A percentile compares a stretch with the other conserved stretches of the same genome.
Evolutionary conservation across 164 flowering plant genomes (phyloP).

Genomic region (Macadamia integrifolia): DNA sequence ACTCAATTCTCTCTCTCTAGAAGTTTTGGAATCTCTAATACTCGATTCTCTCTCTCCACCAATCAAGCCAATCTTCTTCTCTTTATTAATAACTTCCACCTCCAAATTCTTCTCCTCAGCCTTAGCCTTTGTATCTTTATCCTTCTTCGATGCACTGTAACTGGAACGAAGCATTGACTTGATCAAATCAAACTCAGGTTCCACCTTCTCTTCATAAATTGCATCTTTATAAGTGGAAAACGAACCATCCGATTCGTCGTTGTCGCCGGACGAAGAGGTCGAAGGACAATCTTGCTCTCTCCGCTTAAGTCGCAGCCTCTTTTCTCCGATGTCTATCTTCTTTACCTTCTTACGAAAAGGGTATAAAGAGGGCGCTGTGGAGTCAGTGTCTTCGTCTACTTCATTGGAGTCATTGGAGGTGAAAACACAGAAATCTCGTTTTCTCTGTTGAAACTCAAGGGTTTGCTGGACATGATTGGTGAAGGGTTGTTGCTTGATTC

Average conservation of each 20-base stretch:
- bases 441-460: slow-evolving; percentile 14
- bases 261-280: slow-evolving; percentile 13
- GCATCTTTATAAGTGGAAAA: slow-evolving; percentile 68
- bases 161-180: not conserved
- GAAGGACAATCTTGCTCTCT: not conserved
- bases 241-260: slow-evolving; percentile 31
- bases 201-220: not conserved
- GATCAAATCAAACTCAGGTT: not conserved
- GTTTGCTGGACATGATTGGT: slow-evolving; percentile 20
- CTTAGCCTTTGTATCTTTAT: not conserved
- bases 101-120: slow-evolving; percentile 42
- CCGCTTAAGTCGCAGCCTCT: slow-evolving; percentile 17
- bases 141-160: not conserved
- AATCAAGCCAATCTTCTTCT: not conserved
- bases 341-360: slow-evolving; percentile 28
- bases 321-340: slow-evolving; percentile 29
- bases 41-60: slow-evolving; percentile 1
- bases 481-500: slow-evolving; percentile 33
- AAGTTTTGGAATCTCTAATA: slow-evolving; percentile 5
- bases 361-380: not conserved
- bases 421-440: not conserved
- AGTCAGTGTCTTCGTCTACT: slow-evolving; percentile 3
- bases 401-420: slow-evolving; percentile 10
- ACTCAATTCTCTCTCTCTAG: slow-evolving; percentile 7
- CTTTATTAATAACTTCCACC: slow-evolving; percentile 34